Evolutionary conservation across 257 asterid genomes (phyloP).

Genomic region (Dorcoceras hygrometricum): DNA sequence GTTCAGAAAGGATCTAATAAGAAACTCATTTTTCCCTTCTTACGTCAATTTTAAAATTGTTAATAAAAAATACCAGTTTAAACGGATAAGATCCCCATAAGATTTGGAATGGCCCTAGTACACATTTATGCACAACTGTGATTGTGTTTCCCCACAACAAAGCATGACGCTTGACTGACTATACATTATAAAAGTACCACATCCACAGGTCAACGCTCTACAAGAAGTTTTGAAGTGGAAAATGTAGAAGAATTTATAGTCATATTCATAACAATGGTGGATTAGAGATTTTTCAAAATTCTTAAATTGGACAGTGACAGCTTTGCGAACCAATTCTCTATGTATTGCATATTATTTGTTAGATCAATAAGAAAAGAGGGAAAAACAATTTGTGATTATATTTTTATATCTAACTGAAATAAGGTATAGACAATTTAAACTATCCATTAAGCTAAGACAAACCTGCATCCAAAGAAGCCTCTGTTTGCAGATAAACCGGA

Average conservation of each 20-base stretch:
- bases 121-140: not conserved
- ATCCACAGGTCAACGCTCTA: not conserved
- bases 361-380: constrained; percentile 13
- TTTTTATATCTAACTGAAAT: not conserved
- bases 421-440: constrained; percentile 21
- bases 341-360: not conserved
- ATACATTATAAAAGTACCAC: too few species aligned
- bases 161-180: not conserved
- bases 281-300: not conserved
- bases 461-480: constrained; percentile 99
- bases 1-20: too few species aligned
- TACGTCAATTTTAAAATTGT: too few species aligned
- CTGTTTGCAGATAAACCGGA: constrained; percentile 94
- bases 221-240: not conserved
- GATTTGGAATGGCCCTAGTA: not conserved
- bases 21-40: too few species aligned
- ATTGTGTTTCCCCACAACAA: not conserved
- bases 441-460: not conserved
- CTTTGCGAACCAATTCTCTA: too few species aligned
- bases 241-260: not conserved
- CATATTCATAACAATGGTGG: not conserved
- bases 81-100: not conserved
- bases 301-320: too few species aligned
- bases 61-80: too few species aligned
- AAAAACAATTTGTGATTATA: not conserved